Conservation (phyloP, 1,284 basidiomycete species). For the Apiotrichum porosum region DNA sequence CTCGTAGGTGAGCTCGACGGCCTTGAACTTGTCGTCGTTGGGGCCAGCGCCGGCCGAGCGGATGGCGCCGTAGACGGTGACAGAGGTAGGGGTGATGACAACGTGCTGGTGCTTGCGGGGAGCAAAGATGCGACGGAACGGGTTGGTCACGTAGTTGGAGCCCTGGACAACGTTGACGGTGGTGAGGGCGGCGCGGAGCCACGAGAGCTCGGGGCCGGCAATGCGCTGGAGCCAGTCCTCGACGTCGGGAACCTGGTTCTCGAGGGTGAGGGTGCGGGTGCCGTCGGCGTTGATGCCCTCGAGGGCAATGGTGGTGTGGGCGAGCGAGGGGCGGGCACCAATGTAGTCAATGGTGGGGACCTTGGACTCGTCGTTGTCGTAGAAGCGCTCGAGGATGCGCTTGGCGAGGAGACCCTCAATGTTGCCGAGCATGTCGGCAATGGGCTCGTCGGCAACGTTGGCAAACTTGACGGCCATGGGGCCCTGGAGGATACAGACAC, state of each 20-base stretch:
- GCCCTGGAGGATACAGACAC: conserved; percentile 95
- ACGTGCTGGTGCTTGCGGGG: conserved; percentile 77
- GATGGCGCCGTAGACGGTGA: conserved; percentile 68
- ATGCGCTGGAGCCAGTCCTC: conserved; percentile 78
- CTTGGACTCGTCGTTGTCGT: conserved; percentile 69
- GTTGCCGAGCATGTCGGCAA: conserved; percentile 84
- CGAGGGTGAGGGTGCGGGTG: conserved; percentile 59
- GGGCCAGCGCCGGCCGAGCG: conserved; percentile 64
- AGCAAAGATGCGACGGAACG: conserved; percentile 76
- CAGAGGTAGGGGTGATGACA: conserved; percentile 54
- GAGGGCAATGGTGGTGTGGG: conserved; percentile 53
- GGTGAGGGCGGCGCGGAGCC: conserved; percentile 81
- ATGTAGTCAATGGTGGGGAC: conserved; percentile 87
- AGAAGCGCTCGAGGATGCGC: conserved; percentile 75
- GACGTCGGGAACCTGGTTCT: conserved; percentile 56
- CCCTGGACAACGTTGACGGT: conserved; percentile 82
- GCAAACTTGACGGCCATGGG: conserved; percentile 90
- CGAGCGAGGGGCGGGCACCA: conserved; percentile 53
- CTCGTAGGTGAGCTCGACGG: conserved; percentile 68
- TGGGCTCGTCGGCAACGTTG: conserved; percentile 83
- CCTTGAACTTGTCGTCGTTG: conserved; percentile 74
- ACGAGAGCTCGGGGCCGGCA: conserved; percentile 72
- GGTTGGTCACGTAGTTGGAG: conserved; percentile 77
- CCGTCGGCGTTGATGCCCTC: conserved; percentile 52
- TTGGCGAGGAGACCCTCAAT: conserved; percentile 73